These are phyloP conservation scores for Porcisia hertigi DNA, from an alignment of 208 protist genomes.

Conservation along the genomic window DNA sequence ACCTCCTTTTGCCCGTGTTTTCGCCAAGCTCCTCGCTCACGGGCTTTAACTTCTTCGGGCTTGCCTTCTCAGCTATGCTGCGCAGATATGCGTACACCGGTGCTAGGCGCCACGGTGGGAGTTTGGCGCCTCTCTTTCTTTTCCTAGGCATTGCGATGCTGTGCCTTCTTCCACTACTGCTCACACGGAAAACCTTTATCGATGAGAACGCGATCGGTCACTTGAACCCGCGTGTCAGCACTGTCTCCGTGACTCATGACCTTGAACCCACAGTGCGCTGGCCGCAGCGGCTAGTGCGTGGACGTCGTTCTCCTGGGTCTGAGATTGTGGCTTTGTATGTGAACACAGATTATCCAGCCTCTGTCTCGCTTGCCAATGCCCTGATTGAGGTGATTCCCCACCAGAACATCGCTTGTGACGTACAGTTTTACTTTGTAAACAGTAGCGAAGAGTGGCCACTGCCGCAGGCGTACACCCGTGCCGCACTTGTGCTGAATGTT, in stretches of 20 bases:
- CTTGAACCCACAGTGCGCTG: constrained; percentile 26
- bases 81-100: constrained; percentile 17
- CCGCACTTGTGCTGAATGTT: constrained; percentile 66
- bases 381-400: constrained; percentile 38
- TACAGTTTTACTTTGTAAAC: constrained; percentile 70
- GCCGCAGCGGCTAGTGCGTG: constrained; percentile 47
- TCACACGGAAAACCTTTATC: constrained; percentile 35
- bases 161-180: constrained; percentile 34
- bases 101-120: constrained; percentile 39
- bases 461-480: constrained; percentile 48
- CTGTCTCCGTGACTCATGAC: constrained; percentile 1
- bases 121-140: constrained; percentile 46
- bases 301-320: constrained; percentile 60
- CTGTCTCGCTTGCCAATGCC: constrained; percentile 51
- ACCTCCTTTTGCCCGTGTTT: not conserved
- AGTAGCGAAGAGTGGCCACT: constrained; percentile 47
- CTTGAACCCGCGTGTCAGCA: constrained; percentile 10
- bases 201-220: constrained; percentile 66
- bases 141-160: constrained; percentile 45
- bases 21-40: not conserved
- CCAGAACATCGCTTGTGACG: constrained; percentile 57
- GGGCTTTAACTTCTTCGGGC: not conserved
- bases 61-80: constrained; percentile 27
- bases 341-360: constrained; percentile 37
- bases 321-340: constrained; percentile 72